These are phyloP conservation scores for Pyrus hybrid DNA, from an alignment of 331 rosid species.

Conservation along the genomic window DNA sequence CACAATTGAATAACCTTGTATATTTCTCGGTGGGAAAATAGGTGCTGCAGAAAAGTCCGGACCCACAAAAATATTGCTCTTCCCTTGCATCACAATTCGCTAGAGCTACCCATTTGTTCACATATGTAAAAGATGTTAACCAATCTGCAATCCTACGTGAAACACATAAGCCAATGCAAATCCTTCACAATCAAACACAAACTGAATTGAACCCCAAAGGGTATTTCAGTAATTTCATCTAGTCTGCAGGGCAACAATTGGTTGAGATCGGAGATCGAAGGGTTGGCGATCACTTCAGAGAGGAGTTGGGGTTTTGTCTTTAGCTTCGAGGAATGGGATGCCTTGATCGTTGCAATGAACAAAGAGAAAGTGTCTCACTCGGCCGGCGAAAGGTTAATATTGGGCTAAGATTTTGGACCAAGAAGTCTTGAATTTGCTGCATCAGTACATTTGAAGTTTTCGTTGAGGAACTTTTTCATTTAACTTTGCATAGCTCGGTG, in stretches of 20 bases:
- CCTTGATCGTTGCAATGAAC: constrained; percentile 19
- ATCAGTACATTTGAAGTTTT: too few relatives aligned
- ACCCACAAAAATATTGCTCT: neutral
- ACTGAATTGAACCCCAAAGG: constrained; percentile 16
- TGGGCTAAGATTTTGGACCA: constrained; percentile 2
- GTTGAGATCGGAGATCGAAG: constrained; percentile 1
- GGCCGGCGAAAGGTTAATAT: constrained; percentile 18
- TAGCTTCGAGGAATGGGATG: constrained; percentile 16
- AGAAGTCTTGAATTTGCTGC: neutral
- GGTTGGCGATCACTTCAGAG: constrained; percentile 2
- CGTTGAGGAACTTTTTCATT: too few relatives aligned
- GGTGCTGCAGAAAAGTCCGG: constrained; percentile 5
- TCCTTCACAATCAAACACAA: constrained; percentile 1
- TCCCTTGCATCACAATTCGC: neutral
- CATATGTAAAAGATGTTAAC: neutral
- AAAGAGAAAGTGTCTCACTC: neutral
- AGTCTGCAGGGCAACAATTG: constrained; percentile 4
- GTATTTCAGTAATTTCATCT: neutral
- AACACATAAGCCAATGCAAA: neutral
- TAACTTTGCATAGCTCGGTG: too few relatives aligned
- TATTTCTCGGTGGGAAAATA: constrained; percentile 11
- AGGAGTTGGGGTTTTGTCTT: neutral
- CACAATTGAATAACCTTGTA: too few relatives aligned
- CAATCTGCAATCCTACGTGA: constrained; percentile 17
- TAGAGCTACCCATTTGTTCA: constrained; percentile 5